Conservation (phyloP, 2,329 filamentous ascomycete species). For the Calonectria pauciramosa region DNA sequence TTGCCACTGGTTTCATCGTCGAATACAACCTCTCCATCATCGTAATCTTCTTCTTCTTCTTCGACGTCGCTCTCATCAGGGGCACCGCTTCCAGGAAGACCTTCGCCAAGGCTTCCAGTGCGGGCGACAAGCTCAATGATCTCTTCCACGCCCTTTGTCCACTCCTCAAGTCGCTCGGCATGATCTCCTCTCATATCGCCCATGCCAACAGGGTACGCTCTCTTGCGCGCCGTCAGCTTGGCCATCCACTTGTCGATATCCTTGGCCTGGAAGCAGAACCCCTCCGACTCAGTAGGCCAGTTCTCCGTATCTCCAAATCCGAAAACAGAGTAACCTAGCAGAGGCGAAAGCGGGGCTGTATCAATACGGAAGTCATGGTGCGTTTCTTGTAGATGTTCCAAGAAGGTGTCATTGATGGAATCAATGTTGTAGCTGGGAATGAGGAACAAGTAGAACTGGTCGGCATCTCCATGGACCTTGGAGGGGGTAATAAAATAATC, state of each 20-base stretch:
- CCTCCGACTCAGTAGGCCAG: constrained; percentile 91
- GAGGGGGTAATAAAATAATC: constrained; percentile 89
- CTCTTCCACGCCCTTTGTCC: constrained; percentile 81
- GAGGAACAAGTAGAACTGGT: constrained; percentile 86
- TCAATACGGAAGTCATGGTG: constrained; percentile 98
- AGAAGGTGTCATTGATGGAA: constrained; percentile 87
- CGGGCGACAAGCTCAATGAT: constrained; percentile 74
- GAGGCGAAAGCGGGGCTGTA: constrained; percentile 80
- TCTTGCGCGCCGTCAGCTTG: constrained; percentile 87
- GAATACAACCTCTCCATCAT: constrained; percentile 64
- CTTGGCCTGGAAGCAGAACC: constrained; percentile 93
- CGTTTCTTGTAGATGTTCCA: constrained; percentile 90
- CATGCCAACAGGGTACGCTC: constrained; percentile 90
- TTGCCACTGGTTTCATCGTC: constrained; percentile 55
- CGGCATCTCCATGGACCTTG: constrained; percentile 66
- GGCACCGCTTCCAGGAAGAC: constrained; percentile 84
- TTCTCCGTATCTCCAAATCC: constrained; percentile 92
- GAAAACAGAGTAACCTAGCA: constrained; percentile 93
- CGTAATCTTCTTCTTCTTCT: constrained; percentile 69
- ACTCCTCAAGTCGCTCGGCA: constrained; percentile 77
- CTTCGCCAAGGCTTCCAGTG: constrained; percentile 72
- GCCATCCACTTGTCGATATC: constrained; percentile 97
- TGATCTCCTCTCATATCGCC: constrained; percentile 87
- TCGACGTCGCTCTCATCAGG: constrained; percentile 88
- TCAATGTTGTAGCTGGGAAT: constrained; percentile 97